Conservation (phyloP, 768 basidiomycete genomes). For the Cystofilobasidium bisporidii region DNA sequence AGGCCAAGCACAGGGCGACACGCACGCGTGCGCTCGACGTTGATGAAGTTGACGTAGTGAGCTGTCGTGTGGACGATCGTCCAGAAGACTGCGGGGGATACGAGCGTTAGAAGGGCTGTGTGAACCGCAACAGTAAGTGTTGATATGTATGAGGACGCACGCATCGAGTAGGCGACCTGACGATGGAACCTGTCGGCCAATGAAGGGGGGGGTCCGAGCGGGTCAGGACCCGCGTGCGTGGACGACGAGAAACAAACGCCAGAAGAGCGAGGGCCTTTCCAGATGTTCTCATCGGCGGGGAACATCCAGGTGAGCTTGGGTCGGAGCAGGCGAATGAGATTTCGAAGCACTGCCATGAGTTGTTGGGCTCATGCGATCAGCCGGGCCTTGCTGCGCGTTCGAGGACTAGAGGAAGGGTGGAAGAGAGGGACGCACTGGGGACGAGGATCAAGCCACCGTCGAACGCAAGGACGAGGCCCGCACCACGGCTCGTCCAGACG, state of each 20-base stretch:
- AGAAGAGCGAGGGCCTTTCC: too few relatives aligned
- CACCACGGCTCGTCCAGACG: conserved; percentile 83
- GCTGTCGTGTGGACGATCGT: conserved; percentile 80
- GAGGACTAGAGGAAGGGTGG: too few relatives aligned
- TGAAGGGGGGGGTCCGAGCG: neutral
- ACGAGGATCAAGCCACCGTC: conserved; percentile 77
- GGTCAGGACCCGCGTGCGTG: neutral
- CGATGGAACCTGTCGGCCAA: conserved; percentile 49
- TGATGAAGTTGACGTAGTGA: conserved; percentile 84
- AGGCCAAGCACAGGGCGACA: neutral
- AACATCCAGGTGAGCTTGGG: conserved; percentile 71
- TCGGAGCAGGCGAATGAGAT: conserved; percentile 71
- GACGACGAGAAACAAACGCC: conserved; percentile 44
- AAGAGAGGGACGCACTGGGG: conserved; percentile 46
- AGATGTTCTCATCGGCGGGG: conserved; percentile 89
- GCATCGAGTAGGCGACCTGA: conserved; percentile 84
- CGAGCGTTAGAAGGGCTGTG: neutral
- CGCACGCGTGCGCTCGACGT: conserved; percentile 71
- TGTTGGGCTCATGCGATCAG: neutral
- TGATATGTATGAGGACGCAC: conserved; percentile 42
- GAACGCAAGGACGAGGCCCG: conserved; percentile 79
- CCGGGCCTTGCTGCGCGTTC: too few relatives aligned
- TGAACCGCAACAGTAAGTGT: neutral
- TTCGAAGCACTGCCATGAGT: conserved; percentile 55
- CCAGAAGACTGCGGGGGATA: conserved; percentile 46